Evolutionary conservation across 2,329 filamentous ascomycete species (phyloP).

Genomic region (Xylaria sp.): DNA sequence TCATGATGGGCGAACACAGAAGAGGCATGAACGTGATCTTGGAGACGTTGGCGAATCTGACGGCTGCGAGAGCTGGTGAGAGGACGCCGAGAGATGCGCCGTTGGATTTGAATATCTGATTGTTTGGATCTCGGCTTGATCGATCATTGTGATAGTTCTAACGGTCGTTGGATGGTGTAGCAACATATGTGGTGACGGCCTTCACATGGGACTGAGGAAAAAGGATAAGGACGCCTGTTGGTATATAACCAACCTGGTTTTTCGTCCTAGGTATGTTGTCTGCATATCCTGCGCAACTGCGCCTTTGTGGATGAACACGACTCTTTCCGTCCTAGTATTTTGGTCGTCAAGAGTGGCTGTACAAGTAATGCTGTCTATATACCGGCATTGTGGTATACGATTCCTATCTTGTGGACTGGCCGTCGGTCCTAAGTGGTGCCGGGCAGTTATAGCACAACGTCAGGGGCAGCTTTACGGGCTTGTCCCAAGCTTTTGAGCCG

Average conservation of each 20-base stretch:
- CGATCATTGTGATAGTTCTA: background rate
- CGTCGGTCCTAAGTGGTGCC: background rate
- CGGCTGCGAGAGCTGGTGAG: background rate
- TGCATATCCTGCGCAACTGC: background rate
- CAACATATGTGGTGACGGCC: background rate
- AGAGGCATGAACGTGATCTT: slow-evolving; percentile 21
- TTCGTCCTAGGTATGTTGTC: background rate
- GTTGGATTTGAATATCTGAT: slow-evolving; percentile 26
- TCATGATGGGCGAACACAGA: slow-evolving; percentile 28
- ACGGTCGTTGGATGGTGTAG: slow-evolving; percentile 5
- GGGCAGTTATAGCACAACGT: background rate
- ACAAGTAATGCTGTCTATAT: background rate
- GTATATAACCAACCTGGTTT: background rate
- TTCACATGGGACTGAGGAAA: background rate
- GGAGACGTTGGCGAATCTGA: slow-evolving; percentile 19
- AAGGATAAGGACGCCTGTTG: slow-evolving; percentile 16
- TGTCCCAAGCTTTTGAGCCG: background rate
- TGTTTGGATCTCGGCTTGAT: background rate
- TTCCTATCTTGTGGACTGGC: background rate
- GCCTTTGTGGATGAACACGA: background rate
- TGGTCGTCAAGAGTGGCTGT: background rate
- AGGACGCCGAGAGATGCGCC: background rate
- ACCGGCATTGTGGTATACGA: background rate
- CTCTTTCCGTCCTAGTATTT: background rate
- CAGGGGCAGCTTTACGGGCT: background rate